Evolutionary conservation across 345 rosid genomes (phyloP).

Genomic region (Dipteronia dyeriana): DNA sequence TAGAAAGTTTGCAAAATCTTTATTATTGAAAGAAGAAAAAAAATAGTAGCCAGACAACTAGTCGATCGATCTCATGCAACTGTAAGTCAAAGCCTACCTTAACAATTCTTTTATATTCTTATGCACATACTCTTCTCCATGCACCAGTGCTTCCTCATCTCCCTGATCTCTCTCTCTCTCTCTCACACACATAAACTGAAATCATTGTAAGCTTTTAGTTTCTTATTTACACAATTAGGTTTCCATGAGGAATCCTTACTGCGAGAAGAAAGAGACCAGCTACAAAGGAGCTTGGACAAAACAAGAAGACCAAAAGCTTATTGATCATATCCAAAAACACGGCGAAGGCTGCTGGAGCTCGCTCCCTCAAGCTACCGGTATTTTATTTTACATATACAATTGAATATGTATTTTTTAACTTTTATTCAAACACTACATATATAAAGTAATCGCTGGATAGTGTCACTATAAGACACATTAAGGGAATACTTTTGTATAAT

Average conservation of each 20-base stretch:
- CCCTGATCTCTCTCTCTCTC: neutral
- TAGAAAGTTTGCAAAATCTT: neutral
- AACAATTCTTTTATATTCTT: neutral
- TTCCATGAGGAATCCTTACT: slow-evolving; percentile 32
- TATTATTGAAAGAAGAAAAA: too few species aligned
- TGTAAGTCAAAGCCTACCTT: neutral
- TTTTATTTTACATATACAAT: neutral
- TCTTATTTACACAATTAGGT: neutral
- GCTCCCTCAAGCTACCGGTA: slow-evolving; percentile 39
- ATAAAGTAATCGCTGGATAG: too few species aligned
- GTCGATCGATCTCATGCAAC: neutral
- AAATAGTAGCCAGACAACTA: too few species aligned
- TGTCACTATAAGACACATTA: too few species aligned
- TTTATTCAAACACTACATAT: too few species aligned
- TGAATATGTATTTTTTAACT: too few species aligned
- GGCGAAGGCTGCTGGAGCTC: slow-evolving; percentile 41
- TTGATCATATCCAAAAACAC: slow-evolving; percentile 27
- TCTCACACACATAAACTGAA: neutral
- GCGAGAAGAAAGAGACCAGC: slow-evolving; percentile 20
- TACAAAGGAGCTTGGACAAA: slow-evolving; percentile 34
- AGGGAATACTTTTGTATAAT: too few species aligned
- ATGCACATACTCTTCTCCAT: neutral
- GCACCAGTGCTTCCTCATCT: neutral
- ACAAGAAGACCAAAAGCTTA: slow-evolving; percentile 38
- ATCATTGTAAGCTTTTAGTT: neutral